A percentile compares a stretch with the other conserved stretches of the same genome.
These are phyloP conservation scores for Penicillium odoratum DNA, from an alignment of 495 filamentous ascomycete species.

Conservation along the genomic window DNA sequence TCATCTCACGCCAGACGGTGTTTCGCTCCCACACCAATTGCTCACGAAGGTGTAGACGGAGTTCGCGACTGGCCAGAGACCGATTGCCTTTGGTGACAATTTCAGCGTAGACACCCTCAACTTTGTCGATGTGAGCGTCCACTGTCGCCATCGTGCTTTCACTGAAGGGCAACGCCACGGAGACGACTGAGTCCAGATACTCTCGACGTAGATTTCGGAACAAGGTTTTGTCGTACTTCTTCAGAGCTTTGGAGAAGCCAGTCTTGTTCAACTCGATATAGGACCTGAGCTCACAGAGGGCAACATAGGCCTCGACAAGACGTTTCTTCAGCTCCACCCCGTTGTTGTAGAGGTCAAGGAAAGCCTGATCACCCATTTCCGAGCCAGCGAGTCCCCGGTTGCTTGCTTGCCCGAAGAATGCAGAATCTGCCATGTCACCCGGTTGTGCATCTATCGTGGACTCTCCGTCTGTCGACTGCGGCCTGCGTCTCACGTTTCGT, in stretches of 20 bases:
- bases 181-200: slow-evolving; percentile 74
- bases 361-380: slow-evolving; percentile 72
- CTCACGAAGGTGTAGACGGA: slow-evolving; percentile 88
- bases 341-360: slow-evolving; percentile 70
- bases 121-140: slow-evolving; percentile 64
- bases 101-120: slow-evolving; percentile 79
- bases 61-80: slow-evolving; percentile 71
- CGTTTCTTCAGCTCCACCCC: slow-evolving; percentile 90
- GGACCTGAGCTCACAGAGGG: slow-evolving; percentile 92
- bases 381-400: slow-evolving; percentile 45
- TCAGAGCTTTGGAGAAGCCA: slow-evolving; percentile 91
- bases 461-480: slow-evolving; percentile 32
- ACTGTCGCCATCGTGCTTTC: slow-evolving; percentile 66
- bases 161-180: slow-evolving; percentile 73
- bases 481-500: slow-evolving; percentile 13
- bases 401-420: slow-evolving; percentile 28
- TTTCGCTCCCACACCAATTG: slow-evolving; percentile 99
- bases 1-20: slow-evolving; percentile 98
- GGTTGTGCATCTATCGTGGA: slow-evolving; percentile 41
- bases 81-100: slow-evolving; percentile 80
- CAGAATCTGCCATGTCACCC: slow-evolving; percentile 46
- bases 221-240: slow-evolving; percentile 98
- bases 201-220: slow-evolving; percentile 71
- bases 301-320: slow-evolving; percentile 81
- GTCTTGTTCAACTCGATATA: slow-evolving; percentile 96